A percentile compares a stretch with the other conserved stretches of the same genome.
Evolutionary conservation across 192 early-diverging fungal genomes (phyloP).

Genomic region (Backusella macrospora): DNA sequence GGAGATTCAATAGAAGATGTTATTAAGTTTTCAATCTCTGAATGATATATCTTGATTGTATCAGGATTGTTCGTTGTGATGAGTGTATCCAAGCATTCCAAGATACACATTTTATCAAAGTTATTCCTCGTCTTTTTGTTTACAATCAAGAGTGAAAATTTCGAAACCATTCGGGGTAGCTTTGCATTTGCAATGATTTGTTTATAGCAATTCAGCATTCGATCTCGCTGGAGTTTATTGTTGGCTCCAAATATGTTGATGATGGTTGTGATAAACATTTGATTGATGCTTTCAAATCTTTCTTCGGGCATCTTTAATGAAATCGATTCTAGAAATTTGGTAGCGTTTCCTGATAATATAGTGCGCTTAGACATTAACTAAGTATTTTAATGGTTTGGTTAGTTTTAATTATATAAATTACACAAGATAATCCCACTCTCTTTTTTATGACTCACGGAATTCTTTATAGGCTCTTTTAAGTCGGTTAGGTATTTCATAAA

Average conservation of each 20-base stretch:
- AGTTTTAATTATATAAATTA: too few relatives aligned
- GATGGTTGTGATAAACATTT: neutral
- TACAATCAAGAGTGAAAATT: neutral
- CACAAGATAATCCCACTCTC: too few relatives aligned
- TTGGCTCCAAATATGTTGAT: neutral
- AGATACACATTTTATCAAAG: neutral
- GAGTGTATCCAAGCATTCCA: neutral
- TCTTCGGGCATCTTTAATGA: neutral
- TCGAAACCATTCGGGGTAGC: neutral
- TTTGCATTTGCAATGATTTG: neutral
- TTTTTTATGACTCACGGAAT: neutral
- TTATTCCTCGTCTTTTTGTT: neutral
- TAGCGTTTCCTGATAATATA: neutral
- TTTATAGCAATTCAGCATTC: neutral
- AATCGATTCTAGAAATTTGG: neutral
- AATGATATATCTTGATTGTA: neutral
- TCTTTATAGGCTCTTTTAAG: neutral
- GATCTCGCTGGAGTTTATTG: neutral
- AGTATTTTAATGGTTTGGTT: neutral
- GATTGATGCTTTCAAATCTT: neutral
- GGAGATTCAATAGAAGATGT: neutral
- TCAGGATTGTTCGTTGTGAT: neutral
- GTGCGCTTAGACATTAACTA: neutral
- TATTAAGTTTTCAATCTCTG: neutral
- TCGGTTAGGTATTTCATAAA: neutral